These are phyloP conservation scores for Pythium pyrilobum DNA, from an alignment of 352 stramenopile species.

Conservation along the genomic window DNA sequence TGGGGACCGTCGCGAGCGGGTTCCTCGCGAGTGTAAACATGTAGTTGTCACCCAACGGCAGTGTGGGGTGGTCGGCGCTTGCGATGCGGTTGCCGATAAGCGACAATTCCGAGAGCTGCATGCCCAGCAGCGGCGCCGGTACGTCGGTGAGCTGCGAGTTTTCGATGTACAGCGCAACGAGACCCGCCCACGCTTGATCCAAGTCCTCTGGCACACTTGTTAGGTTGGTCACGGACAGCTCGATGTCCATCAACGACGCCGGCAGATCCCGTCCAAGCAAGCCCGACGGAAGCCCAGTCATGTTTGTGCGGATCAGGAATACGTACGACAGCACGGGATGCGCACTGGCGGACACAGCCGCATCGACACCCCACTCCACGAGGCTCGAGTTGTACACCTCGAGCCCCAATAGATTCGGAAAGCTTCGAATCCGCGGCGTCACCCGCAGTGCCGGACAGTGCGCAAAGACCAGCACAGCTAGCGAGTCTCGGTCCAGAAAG, in stretches of 20 bases:
- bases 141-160: not conserved
- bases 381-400: constrained; percentile 16
- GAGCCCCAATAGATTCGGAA: constrained; percentile 2
- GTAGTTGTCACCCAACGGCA: not conserved
- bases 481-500: not conserved
- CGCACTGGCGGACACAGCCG: not conserved
- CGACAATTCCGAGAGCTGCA: constrained; percentile 3
- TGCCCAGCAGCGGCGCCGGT: not conserved
- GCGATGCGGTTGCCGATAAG: constrained; percentile 7
- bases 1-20: not conserved
- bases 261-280: constrained; percentile 5
- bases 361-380: constrained; percentile 1
- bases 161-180: constrained; percentile 12
- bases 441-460: constrained; percentile 4
- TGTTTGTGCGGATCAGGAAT: constrained; percentile 9
- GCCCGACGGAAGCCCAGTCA: constrained; percentile 4
- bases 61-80: not conserved
- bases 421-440: not conserved
- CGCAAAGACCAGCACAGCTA: constrained; percentile 4
- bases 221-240: constrained; percentile 12
- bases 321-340: constrained; percentile 7
- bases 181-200: not conserved
- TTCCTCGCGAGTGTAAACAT: not conserved
- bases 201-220: constrained; percentile 5
- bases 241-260: constrained; percentile 8